Base-by-base conservation (phyloP, 306 rosid genomes). In the Inga leiocalycina region DNA sequence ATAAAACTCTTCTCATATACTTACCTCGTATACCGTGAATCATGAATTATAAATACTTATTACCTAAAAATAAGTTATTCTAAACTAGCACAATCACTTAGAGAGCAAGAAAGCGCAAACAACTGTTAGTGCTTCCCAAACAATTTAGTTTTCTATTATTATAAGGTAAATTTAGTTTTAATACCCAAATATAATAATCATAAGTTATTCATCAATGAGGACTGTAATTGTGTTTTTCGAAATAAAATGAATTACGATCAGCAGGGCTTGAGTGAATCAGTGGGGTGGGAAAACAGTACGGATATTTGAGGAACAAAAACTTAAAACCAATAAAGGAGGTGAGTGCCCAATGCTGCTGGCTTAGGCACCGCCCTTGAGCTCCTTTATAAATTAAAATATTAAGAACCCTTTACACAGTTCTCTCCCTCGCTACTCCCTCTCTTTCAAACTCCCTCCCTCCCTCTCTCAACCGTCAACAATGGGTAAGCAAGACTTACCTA, bases 401-500 rank as follows among this genome's bases (percentile, higher is more conserved):
- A 0, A 8, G 8, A 3, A 2, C 20, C 51, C 59, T 17, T 14
- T 5, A 34, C 35, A 72, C 76, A 45, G 76, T 72, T 72, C 39
- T 45, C 57, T 45, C n/a, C 6, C 7, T 45, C 74, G 24, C 66
- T 76, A 52, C 30, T 61, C 10, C 44, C 52, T 59, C 19, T 9
- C 59, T 35, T 20, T 46, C 61, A 30, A 22, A 61, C 5, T 0
- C 3, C 22, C 48, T 43, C 32, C 30, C 57, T 2, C 7, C 5
- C 19, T 56, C 43, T 67, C 34, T 74, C 56, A 69, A n/a, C 72
- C 64, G 8, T 77, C 82, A 52, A 81, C 54, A 32, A 96, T 93
- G 99, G 90, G 87, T 76, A 96, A 93, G 87, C 99, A 91, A 83
- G 97, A 87, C 79, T 76, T 76, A 79, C 74, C 86, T 88, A 91